These are phyloP conservation scores for Pyrenula aspistea DNA, from an alignment of 495 filamentous ascomycete genomes.

Conservation along the genomic window DNA sequence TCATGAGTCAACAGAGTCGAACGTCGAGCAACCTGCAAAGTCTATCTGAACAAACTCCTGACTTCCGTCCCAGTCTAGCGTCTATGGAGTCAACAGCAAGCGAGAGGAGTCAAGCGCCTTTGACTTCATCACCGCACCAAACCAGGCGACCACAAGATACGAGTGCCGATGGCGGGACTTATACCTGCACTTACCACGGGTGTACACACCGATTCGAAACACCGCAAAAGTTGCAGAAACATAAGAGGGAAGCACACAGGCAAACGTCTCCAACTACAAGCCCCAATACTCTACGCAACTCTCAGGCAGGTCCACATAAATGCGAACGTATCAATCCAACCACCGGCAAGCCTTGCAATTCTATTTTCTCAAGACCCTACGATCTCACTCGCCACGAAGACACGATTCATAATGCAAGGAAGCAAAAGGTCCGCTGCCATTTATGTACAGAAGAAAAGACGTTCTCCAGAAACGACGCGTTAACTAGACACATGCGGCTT, in stretches of 20 bases:
- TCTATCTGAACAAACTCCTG: constrained; percentile 30
- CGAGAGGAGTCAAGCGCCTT: constrained; percentile 24
- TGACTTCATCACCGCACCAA: constrained; percentile 17
- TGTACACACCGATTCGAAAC: constrained; percentile 83
- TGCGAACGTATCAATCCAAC: constrained; percentile 91
- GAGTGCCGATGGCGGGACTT: constrained; percentile 70
- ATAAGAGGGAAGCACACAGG: constrained; percentile 89
- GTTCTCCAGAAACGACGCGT: constrained; percentile 82
- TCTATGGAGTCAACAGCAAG: constrained; percentile 55
- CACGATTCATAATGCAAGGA: constrained; percentile 89
- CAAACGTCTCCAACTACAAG: constrained; percentile 37
- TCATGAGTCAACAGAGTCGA: constrained; percentile 27
- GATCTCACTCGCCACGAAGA: constrained; percentile 95
- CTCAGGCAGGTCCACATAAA: constrained; percentile 78
- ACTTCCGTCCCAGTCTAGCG: constrained; percentile 49
- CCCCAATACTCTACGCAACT: constrained; percentile 45
- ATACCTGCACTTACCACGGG: constrained; percentile 90
- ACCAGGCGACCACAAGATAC: constrained; percentile 44
- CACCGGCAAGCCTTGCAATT: constrained; percentile 93
- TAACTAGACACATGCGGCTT: constrained; percentile 85
- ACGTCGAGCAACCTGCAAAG: constrained; percentile 29
- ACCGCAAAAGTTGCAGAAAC: constrained; percentile 76
- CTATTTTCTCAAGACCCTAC: constrained; percentile 92
- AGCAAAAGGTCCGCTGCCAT: constrained; percentile 91
- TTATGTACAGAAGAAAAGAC: constrained; percentile 96